Evolutionary conservation across 1,284 basidiomycete genomes (phyloP), one percentile per base, ranked within the genome.

Genomic region (Flammula alnicola): DNA sequence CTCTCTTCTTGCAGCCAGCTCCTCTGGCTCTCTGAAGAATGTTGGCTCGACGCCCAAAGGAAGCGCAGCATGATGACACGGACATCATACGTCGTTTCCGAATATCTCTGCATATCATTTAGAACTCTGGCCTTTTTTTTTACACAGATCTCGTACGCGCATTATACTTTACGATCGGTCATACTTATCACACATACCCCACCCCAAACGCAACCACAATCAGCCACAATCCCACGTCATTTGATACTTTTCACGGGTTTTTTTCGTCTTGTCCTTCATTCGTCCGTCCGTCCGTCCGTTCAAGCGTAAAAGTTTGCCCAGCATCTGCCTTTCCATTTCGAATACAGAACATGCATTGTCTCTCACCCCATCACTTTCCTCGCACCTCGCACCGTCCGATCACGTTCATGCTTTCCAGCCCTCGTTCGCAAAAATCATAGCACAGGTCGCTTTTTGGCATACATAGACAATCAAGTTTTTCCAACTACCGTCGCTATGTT

Each of bases 101-200:
- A 43, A 47, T 41, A 44, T 41, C 42, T 43, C 46, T 38, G 44
- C 52, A 33, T 26, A 43, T 47, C 49, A 57, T 52, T 44, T 54
- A 54, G 52, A 54, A 46, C 26, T 42, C 52, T 50, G 39, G 44
- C 36, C 46, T 43, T 44, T 44, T 26, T 50, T 47, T 42, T 51
- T 44, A 43, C 47, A 52, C 36, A 49, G 31, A 42, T 51, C 51
- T 54, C 54, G 51, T 55, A 58, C 53, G 47, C 56, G 49, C 56
- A 49, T 55, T 50, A 51, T 63, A 67, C 58, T 58, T 57, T 66
- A 64, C 54, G 53, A 49, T 50, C 48, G 49, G 52, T 47, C 55
- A 57, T 61, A 58, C 54, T 59, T 58, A 54, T 51, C 52, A 62
- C 63, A 62, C 61, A 64, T 63, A 55, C 52, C 53, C 54, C 41